phyloP scores from a whole-genome alignment of 2,329 filamentous ascomycete species.

The Xylariaceae sp. region DNA sequence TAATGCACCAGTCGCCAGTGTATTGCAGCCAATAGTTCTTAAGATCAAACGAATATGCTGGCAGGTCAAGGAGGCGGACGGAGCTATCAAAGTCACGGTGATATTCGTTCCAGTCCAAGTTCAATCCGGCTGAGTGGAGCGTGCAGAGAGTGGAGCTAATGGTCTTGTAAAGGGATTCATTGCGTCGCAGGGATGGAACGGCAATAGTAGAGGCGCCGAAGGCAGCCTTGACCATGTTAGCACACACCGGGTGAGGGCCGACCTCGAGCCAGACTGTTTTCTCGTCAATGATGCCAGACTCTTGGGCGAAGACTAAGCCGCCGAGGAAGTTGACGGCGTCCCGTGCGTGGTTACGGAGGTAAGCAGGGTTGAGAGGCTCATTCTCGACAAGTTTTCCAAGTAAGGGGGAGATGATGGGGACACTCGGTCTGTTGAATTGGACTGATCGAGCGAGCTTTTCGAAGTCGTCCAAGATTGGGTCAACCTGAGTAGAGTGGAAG shows the following conservation, averaged over 20 bases:
- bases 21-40: slow-evolving; percentile 72
- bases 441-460: slow-evolving; percentile 49
- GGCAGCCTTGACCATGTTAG: slow-evolving; percentile 61
- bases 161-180: slow-evolving; percentile 60
- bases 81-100: slow-evolving; percentile 55
- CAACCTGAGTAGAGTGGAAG: slow-evolving; percentile 62
- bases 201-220: slow-evolving; percentile 50
- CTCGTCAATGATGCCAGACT: slow-evolving; percentile 55
- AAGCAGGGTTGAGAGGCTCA: slow-evolving; percentile 53
- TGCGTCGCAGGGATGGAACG: slow-evolving; percentile 56
- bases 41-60: slow-evolving; percentile 62
- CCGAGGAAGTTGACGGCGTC: slow-evolving; percentile 65
- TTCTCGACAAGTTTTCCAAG: slow-evolving; percentile 55
- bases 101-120: slow-evolving; percentile 62
- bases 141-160: slow-evolving; percentile 52
- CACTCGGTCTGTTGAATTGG: slow-evolving; percentile 48
- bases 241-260: slow-evolving; percentile 67
- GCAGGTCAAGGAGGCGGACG: slow-evolving; percentile 58
- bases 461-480: slow-evolving; percentile 57
- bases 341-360: slow-evolving; percentile 60
- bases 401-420: slow-evolving; percentile 65
- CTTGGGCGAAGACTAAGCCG: slow-evolving; percentile 54
- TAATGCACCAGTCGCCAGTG: slow-evolving; percentile 53
- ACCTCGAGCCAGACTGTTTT: slow-evolving; percentile 68
- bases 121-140: slow-evolving; percentile 53